A percentile compares a stretch with the other conserved stretches of the same genome.
phyloP scores from a whole-genome alignment of 805 yeast species.

The Candida ficus region DNA sequence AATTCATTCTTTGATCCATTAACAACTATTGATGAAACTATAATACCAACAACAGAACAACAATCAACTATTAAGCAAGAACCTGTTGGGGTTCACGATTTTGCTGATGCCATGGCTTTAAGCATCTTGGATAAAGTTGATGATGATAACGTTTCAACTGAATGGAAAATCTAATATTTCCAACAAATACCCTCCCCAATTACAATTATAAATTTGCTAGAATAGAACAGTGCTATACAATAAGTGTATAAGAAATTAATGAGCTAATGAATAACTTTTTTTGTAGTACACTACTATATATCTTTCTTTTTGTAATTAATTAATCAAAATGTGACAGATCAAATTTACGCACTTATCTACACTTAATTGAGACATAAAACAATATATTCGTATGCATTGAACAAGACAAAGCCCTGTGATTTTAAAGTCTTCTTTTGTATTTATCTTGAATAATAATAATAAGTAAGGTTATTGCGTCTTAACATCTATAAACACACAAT shows the following conservation, averaged over 20 bases:
- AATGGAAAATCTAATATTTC: slow-evolving; percentile 23
- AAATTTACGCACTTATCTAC: background rate
- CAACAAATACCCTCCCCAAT: background rate
- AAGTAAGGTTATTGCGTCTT: too few species aligned
- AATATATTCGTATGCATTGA: slow-evolving; percentile 7
- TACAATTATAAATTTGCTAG: background rate
- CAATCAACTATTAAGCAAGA: background rate
- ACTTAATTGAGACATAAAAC: background rate
- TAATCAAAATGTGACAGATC: background rate
- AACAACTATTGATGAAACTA: background rate
- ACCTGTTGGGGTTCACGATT: slow-evolving; percentile 12
- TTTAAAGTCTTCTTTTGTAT: background rate
- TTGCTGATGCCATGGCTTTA: slow-evolving; percentile 25
- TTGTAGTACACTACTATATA: too few species aligned
- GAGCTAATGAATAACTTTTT: slow-evolving; percentile 4
- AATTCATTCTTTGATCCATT: slow-evolving; percentile 13
- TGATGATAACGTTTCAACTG: slow-evolving; percentile 10
- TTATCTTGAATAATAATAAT: too few species aligned
- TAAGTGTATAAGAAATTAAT: background rate
- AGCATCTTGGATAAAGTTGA: slow-evolving; percentile 25
- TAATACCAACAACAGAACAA: background rate
- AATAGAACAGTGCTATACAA: too few species aligned
- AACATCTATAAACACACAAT: slow-evolving; percentile 4
- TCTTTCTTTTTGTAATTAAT: too few species aligned
- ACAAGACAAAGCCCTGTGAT: slow-evolving; percentile 1